Evolutionary conservation across 2,329 filamentous ascomycete genomes (phyloP), one percentile per base, ranked within the genome.

Genomic region (Mycosphaerella sp.): DNA sequence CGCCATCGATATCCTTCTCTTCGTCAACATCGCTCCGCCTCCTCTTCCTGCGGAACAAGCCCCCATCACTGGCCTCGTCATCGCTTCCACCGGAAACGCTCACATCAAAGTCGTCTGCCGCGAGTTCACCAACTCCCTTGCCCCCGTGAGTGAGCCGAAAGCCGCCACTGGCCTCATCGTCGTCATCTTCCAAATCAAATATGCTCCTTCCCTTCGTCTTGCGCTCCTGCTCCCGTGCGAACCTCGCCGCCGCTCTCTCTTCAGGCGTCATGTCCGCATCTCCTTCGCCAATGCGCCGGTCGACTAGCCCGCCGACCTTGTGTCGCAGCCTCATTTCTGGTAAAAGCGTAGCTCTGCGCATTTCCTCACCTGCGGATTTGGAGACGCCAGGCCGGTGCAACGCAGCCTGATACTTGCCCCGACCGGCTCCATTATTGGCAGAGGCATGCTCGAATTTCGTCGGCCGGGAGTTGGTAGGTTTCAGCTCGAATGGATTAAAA

Each of bases 401-500:
- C 56, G 85, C 70, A 43, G 78, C 78, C 43, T 65, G 65, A 55
- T 67, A 66, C 57, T 79, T 81, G 21, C 76, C 73, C 25, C 75
- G 75, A 44, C 73, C 73, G 32, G 54, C 53, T 2, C 42, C 44
- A 32, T 47, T 57, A 35, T 53, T 56, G 7, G 56, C 49, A 25
- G 51, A 49, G 2, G 55, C 58, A 40, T 90, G 85, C 39, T 91
- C 84, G 59, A 95, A 95, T 64, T 97, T 97, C 50, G 83, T 83
- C 0, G 84, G 86, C 53, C 85, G 79, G 1, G 84, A 77, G 17
- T 50, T 55, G 10, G 55, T 53, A 36, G 85, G 82, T 52, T 86
- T 82, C 68, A 95, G 81, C 66, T 98, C 93, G 71, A 98, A 98
- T 0, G 93, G 93, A 68, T 98, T 98, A 79, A 97, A 97, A 61